phyloP scores from a whole-genome alignment of 2,329 filamentous ascomycete species.

The Penicillium sumatraense region DNA sequence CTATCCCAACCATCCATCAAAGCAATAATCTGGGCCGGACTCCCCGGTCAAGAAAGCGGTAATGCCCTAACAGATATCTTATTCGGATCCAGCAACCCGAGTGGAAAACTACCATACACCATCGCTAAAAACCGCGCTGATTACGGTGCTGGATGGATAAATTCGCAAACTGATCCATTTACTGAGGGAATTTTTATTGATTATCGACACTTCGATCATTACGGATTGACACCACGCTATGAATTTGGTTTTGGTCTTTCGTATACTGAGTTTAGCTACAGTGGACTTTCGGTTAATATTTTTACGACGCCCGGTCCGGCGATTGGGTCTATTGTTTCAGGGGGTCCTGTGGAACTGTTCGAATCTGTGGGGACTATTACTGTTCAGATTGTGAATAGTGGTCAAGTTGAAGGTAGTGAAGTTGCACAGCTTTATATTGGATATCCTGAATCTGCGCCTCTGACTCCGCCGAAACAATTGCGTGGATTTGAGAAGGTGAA shows the following conservation, averaged over 20 bases:
- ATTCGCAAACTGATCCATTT: conserved; percentile 44
- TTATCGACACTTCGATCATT: conserved; percentile 59
- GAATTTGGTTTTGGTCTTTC: conserved; percentile 62
- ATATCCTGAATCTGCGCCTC: conserved; percentile 39
- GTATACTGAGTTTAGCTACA: conserved; percentile 60
- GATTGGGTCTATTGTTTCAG: conserved; percentile 10
- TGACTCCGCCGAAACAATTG: conserved; percentile 42
- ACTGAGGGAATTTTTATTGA: conserved; percentile 58
- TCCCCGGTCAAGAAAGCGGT: conserved; percentile 62
- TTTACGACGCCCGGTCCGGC: conserved; percentile 41
- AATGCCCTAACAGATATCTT: conserved; percentile 53
- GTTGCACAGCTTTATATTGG: conserved; percentile 63
- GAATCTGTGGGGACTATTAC: conserved; percentile 31
- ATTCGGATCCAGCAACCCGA: conserved; percentile 49
- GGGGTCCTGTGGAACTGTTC: conserved; percentile 62
- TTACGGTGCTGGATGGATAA: conserved; percentile 42
- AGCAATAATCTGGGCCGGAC: conserved; percentile 65
- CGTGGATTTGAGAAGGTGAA: conserved; percentile 58
- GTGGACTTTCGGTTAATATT: conserved; percentile 54
- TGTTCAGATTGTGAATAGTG: conserved; percentile 49
- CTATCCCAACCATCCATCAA: conserved; percentile 67
- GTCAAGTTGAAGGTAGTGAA: conserved; percentile 51
- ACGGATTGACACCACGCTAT: conserved; percentile 55
- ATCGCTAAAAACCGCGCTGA: conserved; percentile 59
- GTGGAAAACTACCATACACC: conserved; percentile 67